A percentile compares a stretch with the other conserved stretches of the same genome.
Conservation (phyloP, 108 stramenopile genomes). For the Skeletonema costatum region DNA sequence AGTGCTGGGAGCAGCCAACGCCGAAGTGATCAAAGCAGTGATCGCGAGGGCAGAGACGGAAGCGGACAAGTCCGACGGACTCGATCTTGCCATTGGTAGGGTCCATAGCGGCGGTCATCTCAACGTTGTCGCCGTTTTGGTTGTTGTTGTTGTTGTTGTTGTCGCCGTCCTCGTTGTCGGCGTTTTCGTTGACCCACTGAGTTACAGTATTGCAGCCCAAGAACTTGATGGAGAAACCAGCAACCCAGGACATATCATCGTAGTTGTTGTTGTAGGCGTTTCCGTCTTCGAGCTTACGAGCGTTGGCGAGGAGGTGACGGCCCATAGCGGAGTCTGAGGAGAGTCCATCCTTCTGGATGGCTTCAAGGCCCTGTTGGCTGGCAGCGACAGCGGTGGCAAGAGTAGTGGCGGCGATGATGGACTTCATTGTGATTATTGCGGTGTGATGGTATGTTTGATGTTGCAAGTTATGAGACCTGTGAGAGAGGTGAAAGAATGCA, state of each 20-base stretch:
- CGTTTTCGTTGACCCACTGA: slow-evolving; percentile 53
- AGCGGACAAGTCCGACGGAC: slow-evolving; percentile 82
- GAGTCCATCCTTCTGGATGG: slow-evolving; percentile 52
- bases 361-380: slow-evolving; percentile 37
- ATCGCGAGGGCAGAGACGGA: slow-evolving; percentile 81
- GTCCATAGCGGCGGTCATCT: slow-evolving; percentile 41
- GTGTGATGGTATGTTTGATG: neutral
- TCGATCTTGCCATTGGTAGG: slow-evolving; percentile 55
- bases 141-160: slow-evolving; percentile 56
- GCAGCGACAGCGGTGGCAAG: slow-evolving; percentile 30
- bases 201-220: slow-evolving; percentile 82
- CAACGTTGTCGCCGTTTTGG: slow-evolving; percentile 55
- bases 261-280: slow-evolving; percentile 1
- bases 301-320: slow-evolving; percentile 54
- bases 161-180: slow-evolving; percentile 16
- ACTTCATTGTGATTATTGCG: neutral
- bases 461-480: neutral
- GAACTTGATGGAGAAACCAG: slow-evolving; percentile 82
- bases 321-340: slow-evolving; percentile 52
- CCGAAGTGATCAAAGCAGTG: slow-evolving; percentile 50
- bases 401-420: neutral
- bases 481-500: neutral
- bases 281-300: slow-evolving; percentile 51
- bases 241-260: slow-evolving; percentile 49
- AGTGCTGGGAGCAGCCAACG: slow-evolving; percentile 64